These are phyloP conservation scores for Trifolium repens DNA, from an alignment of 306 rosid species.

Conservation along the genomic window DNA sequence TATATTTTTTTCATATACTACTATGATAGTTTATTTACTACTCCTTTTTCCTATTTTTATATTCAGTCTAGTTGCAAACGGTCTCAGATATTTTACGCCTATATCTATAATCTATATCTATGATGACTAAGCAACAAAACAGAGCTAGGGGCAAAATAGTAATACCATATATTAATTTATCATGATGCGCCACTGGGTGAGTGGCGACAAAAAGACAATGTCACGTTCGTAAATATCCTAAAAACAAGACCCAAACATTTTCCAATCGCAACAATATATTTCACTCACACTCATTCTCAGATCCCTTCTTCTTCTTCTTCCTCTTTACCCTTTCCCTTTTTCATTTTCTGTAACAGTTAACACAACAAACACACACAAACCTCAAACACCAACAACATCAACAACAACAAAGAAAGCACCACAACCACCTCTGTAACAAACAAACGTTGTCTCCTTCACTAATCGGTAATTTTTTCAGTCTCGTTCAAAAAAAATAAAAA, in stretches of 20 bases:
- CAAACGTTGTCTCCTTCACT: not conserved
- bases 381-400: not conserved
- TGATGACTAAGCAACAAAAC: too few relatives aligned
- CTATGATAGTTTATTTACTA: too few relatives aligned
- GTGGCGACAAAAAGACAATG: not conserved
- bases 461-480: not conserved
- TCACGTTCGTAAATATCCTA: constrained; percentile 10
- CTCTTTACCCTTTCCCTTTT: not conserved
- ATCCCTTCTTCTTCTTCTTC: not conserved
- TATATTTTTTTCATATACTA: too few relatives aligned
- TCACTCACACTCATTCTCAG: constrained; percentile 5
- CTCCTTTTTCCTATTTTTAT: too few relatives aligned
- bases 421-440: not conserved
- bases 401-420: not conserved
- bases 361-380: not conserved
- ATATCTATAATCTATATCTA: too few relatives aligned
- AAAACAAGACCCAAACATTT: not conserved
- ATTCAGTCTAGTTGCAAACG: too few relatives aligned
- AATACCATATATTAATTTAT: not conserved
- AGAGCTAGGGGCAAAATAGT: not conserved
- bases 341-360: not conserved
- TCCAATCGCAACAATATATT: not conserved
- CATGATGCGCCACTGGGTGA: not conserved
- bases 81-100: too few relatives aligned
- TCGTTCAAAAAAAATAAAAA: too few relatives aligned